Evolutionary conservation across 805 yeast species (phyloP).

Genomic region (Komagataella populi): DNA sequence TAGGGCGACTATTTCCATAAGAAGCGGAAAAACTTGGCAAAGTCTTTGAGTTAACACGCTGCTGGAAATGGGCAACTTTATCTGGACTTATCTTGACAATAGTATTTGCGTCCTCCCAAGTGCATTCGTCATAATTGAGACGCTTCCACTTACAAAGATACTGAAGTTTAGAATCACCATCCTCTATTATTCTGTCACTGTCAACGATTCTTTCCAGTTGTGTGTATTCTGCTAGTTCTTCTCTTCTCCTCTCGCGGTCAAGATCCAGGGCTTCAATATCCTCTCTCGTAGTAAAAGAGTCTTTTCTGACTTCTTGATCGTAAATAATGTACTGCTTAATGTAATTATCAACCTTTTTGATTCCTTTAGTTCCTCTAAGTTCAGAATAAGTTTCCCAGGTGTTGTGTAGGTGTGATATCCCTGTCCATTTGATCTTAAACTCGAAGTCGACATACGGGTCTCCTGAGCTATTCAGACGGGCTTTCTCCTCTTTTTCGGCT

Average conservation of each 20-base stretch:
- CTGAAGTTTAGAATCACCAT: constrained; percentile 53
- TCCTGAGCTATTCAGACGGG: constrained; percentile 13
- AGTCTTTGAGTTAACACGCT: constrained; percentile 69
- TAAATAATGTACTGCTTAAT: constrained; percentile 61
- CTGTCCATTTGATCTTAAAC: constrained; percentile 73
- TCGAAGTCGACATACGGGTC: constrained; percentile 47
- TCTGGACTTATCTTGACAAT: constrained; percentile 77
- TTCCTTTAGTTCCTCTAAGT: constrained; percentile 49
- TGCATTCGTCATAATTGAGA: constrained; percentile 85
- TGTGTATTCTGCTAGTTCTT: constrained; percentile 72
- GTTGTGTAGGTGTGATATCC: constrained; percentile 82
- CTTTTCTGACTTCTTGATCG: constrained; percentile 67
- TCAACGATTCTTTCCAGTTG: constrained; percentile 85
- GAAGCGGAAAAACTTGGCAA: constrained; percentile 70
- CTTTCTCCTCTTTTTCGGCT: constrained; percentile 7
- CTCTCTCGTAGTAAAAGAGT: constrained; percentile 75
- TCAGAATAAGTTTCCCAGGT: constrained; percentile 73
- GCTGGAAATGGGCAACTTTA: constrained; percentile 74
- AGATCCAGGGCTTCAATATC: constrained; percentile 90
- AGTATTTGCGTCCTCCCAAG: constrained; percentile 90
- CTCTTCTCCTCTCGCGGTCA: constrained; percentile 74
- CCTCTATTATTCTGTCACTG: constrained; percentile 60
- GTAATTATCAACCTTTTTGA: constrained; percentile 81
- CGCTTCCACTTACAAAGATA: constrained; percentile 92
- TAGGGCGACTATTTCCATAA: constrained; percentile 67